phyloP scores from a whole-genome alignment of 139 green algal species.

The Asterochloris erici region DNA sequence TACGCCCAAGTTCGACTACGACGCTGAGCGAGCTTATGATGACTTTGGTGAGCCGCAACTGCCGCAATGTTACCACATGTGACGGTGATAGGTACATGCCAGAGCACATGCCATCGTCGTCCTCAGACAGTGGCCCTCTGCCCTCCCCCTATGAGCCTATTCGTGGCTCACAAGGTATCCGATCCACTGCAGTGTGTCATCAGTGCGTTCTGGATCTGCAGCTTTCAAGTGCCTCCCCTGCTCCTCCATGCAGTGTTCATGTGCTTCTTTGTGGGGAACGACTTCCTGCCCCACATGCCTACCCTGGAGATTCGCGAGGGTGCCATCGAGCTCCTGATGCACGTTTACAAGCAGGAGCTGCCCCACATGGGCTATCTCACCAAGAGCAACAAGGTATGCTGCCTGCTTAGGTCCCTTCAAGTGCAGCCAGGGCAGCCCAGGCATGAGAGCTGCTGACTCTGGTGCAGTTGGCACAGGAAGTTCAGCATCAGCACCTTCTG shows the following conservation, averaged over 20 bases:
- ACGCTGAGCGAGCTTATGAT: constrained; percentile 75
- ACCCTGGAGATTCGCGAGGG: constrained; percentile 96
- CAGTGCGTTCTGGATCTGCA: too few species aligned
- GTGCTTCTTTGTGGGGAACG: constrained; percentile 99
- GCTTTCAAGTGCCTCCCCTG: too few species aligned
- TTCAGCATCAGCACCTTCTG: too few species aligned
- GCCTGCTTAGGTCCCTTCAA: background rate
- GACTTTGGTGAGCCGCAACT: constrained; percentile 57
- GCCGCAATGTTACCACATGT: too few species aligned
- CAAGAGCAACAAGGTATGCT: constrained; percentile 45
- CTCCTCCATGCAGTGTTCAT: constrained; percentile 83
- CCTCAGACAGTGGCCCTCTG: too few species aligned
- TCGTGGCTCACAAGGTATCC: too few species aligned
- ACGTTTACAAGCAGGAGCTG: constrained; percentile 82
- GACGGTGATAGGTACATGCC: too few species aligned
- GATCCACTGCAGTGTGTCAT: too few species aligned
- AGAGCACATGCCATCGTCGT: too few species aligned
- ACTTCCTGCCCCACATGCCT: constrained; percentile 99
- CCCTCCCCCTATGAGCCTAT: too few species aligned
- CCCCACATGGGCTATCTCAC: constrained; percentile 84
- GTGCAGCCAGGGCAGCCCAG: background rate
- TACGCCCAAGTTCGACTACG: constrained; percentile 39
- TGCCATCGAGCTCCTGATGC: constrained; percentile 96
- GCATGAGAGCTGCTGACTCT: too few species aligned
- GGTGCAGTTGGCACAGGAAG: too few species aligned